phyloP scores from a whole-genome alignment of 371 early-diverging fungal species.

The Umbelopsis sp. region DNA sequence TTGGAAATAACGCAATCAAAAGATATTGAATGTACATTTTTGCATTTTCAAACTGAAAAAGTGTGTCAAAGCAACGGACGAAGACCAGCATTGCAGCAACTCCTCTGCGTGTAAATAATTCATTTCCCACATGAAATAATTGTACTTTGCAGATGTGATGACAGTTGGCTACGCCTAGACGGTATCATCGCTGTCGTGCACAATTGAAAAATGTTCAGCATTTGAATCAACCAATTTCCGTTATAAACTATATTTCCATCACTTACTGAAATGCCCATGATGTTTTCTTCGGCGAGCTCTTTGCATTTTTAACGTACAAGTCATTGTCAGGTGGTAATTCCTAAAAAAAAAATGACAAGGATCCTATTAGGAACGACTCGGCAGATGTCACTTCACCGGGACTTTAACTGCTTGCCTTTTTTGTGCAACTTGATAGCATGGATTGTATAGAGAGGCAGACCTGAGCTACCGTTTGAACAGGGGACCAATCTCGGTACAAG shows the following conservation, averaged over 20 bases:
- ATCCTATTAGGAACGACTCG: neutral
- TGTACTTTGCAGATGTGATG: no score
- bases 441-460: slow-evolving; percentile 94
- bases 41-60: neutral
- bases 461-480: slow-evolving; percentile 91
- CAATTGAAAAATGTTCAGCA: neutral
- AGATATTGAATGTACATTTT: neutral
- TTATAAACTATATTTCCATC: slow-evolving; percentile 20
- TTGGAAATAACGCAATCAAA: neutral
- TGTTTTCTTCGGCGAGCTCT: slow-evolving; percentile 82
- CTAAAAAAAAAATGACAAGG: slow-evolving; percentile 32
- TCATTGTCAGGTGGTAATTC: slow-evolving; percentile 79
- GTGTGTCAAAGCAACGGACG: neutral
- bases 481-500: slow-evolving; percentile 94
- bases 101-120: neutral
- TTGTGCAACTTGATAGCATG: slow-evolving; percentile 86
- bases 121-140: neutral
- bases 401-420: slow-evolving; percentile 56
- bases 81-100: no score
- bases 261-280: slow-evolving; percentile 80
- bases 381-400: neutral
- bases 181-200: slow-evolving; percentile 27
- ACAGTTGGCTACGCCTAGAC: neutral
- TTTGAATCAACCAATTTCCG: neutral
- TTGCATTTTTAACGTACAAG: slow-evolving; percentile 68